Evolutionary conservation across 495 filamentous ascomycete genomes (phyloP), one percentile per base, ranked within the genome.

Genomic region (Aspergillus steynii): DNA sequence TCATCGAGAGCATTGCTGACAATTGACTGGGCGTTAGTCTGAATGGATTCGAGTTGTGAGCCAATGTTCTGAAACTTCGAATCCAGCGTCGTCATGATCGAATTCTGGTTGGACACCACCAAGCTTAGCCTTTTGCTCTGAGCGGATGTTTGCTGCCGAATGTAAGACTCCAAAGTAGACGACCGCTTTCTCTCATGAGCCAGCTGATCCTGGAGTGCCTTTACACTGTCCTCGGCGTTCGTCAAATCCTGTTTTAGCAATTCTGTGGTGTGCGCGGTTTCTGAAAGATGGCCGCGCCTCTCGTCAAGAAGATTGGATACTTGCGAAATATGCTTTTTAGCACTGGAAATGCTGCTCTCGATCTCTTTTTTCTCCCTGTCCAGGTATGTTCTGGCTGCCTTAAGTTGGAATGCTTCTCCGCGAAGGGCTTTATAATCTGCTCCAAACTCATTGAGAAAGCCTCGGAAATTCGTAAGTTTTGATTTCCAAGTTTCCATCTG

Each of bases 371-470:
- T 71, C 29, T 79, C 75, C 28, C 66, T 67, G 3, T 65, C 63
- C 2, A 76, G 56, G 6, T 60, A 56, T 14, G 50, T 32, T 9
- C 61, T 62, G 0, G 65, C 51, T 32, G 42, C 61, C 45, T 64
- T 74, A 31, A 76, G 49, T 8, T 68, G 66, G 25, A 63, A 63
- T 0, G 68, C 56, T 48, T 76, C 73, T 1, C 67, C 62, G 25
- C 68, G 68, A 29, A 78, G 71, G 9, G 20, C 51, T 47, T 74
- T 68, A 37, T 74, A 73, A 12, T 74, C 71, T 2, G 61, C 65
- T 0, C 75, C 75, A 10, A 79, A 53, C 12, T 73, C 73, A 55
- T 76, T 74, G 29, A 79, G 60, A 29, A 77, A 66, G 50, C 62
- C 34, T 61, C 70, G 77, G 59, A 77, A 71, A 31, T 63, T 74